A percentile compares a stretch with the other conserved stretches of the same genome.
These are phyloP conservation scores for Dothideomycetidae sp. DNA, from an alignment of 2,329 filamentous ascomycete species.

Conservation along the genomic window DNA sequence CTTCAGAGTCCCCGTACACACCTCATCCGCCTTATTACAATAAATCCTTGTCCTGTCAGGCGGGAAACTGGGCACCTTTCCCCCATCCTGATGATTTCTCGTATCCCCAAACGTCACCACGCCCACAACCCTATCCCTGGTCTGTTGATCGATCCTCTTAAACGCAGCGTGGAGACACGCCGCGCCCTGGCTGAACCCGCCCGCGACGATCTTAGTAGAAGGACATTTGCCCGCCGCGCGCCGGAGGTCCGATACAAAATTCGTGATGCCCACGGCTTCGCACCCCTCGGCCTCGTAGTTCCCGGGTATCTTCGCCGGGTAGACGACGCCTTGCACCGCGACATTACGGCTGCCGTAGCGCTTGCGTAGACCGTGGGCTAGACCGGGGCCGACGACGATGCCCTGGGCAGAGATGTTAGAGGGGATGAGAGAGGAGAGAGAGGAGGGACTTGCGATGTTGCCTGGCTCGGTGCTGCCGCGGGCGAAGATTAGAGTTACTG, in stretches of 20 bases:
- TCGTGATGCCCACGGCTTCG: conserved; percentile 4
- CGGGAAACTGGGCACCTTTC: conserved; percentile 13
- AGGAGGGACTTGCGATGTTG: conserved; percentile 26
- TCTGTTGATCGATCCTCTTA: conserved; percentile 10
- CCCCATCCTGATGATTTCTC: conserved; percentile 16
- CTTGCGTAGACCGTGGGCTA: conserved; percentile 17
- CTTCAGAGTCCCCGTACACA: conserved; percentile 14
- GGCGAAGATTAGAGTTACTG: conserved; percentile 41
- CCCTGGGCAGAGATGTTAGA: conserved; percentile 9
- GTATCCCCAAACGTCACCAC: conserved; percentile 19
- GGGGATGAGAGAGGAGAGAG: background rate
- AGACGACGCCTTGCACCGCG: conserved; percentile 19
- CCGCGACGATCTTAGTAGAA: conserved; percentile 17
- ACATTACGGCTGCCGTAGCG: conserved; percentile 13
- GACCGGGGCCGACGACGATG: conserved; percentile 15
- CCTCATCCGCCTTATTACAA: conserved; percentile 14
- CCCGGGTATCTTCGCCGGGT: conserved; percentile 11
- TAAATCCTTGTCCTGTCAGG: conserved; percentile 14
- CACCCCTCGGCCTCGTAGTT: conserved; percentile 8
- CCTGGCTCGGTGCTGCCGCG: conserved; percentile 39
- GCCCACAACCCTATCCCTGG: conserved; percentile 16
- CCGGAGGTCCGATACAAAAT: conserved; percentile 11
- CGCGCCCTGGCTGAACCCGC: conserved; percentile 19
- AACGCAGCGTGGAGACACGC: conserved; percentile 16
- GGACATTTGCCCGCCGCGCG: conserved; percentile 14